These are phyloP conservation scores for Salix purpurea DNA, from an alignment of 345 rosid species.

Conservation along the genomic window DNA sequence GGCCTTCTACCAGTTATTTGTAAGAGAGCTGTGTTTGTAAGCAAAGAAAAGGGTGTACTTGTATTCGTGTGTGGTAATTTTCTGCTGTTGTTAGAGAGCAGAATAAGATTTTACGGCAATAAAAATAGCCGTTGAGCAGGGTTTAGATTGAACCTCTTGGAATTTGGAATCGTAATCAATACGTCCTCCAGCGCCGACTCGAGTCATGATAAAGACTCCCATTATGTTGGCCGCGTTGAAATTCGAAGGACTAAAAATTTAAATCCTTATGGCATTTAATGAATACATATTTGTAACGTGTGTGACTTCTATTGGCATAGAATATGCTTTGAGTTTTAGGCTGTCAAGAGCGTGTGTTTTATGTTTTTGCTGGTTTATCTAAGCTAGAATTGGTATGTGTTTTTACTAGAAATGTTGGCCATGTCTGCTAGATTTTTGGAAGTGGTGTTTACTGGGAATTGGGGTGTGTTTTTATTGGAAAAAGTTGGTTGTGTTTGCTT, in stretches of 20 bases:
- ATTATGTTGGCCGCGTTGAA: neutral
- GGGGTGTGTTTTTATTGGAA: too few species aligned
- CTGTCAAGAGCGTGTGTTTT: too few species aligned
- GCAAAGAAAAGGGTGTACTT: conserved; percentile 9
- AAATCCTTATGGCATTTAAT: too few species aligned
- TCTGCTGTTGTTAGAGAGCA: neutral
- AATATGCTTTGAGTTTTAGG: too few species aligned
- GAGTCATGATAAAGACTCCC: neutral
- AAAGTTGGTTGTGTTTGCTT: too few species aligned
- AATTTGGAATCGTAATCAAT: neutral
- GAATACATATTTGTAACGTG: too few species aligned
- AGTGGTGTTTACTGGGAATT: too few species aligned
- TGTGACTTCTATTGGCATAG: too few species aligned
- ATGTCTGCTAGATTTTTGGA: too few species aligned
- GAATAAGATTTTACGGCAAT: neutral
- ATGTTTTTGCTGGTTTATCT: too few species aligned
- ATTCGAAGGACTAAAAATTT: neutral
- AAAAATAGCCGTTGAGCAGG: conserved; percentile 10
- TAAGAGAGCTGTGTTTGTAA: conserved; percentile 3
- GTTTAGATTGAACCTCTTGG: neutral
- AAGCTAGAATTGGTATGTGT: too few species aligned
- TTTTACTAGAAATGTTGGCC: too few species aligned
- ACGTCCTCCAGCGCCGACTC: neutral
- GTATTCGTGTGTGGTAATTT: neutral
- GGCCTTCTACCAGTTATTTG: conserved; percentile 29